Evolutionary conservation across 495 filamentous ascomycete genomes (phyloP), one percentile per base, ranked within the genome.

Genomic region (Aspergillus sclerotiicarbonarius): DNA sequence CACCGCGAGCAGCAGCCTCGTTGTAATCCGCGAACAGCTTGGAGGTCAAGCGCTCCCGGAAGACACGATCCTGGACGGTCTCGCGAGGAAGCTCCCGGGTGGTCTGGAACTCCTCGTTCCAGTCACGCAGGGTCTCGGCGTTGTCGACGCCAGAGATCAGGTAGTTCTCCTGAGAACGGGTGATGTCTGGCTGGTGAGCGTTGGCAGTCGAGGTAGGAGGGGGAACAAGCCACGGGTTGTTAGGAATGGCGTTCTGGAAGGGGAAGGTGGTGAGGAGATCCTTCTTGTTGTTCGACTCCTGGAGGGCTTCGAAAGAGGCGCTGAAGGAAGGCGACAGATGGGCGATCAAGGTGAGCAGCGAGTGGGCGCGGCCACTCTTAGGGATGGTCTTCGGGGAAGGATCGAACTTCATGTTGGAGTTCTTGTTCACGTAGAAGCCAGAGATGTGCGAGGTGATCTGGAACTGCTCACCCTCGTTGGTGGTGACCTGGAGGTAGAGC

Each of bases 91-190:
- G 82, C 67, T 99, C 95, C 64, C 90, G 85, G 4, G 94, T 96
- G 6, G 92, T 95, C 67, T 98, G 95, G 71, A 99, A 96, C 67
- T 99, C 95, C 71, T 99, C 95, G 67, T 99, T 99, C 91, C 95
- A 99, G 71, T 99, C 95, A 20, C 95, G 83, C 62, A 99, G 73
- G 0, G 94, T 93, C 62, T 99, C 95, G 0, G 91, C 87, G 62
- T 91, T 95, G 61, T 99, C 95, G 21, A 90, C 87, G 8, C 95
- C 95, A 32, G 89, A 81, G 45, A 96, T 83, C 57, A 99, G 78
- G 71, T 90, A 97, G 54, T 87, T 89, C 76, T 99, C 95, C 73
- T 99, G 95, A 16, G 92, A 87, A 39, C 95, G 87, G 6, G 91
- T 90, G 50, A 90, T 82, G 66, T 99, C 95, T 16, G 92, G 62